Percentiles rank a stretch among this genome's conserved stretches.
Conservation (phyloP, 495 filamentous ascomycete genomes). For the Echria macrotheca region DNA sequence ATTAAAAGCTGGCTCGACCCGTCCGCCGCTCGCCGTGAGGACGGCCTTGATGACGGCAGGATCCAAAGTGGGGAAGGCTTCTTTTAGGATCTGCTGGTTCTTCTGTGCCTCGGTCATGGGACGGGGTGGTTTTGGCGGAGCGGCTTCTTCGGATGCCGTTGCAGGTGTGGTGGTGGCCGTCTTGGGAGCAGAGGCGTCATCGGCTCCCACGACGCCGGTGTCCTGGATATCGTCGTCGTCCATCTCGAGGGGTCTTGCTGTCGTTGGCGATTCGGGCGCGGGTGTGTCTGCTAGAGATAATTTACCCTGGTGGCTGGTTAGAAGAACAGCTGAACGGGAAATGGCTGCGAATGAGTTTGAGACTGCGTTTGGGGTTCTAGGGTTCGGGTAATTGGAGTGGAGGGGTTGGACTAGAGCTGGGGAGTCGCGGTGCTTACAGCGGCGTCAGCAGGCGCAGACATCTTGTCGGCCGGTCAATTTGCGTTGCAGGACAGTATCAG, state of each 20-base stretch:
- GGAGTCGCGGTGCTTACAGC: neutral
- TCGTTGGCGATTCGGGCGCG: constrained; percentile 73
- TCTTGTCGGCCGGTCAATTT: too few species aligned
- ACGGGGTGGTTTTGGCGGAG: constrained; percentile 84
- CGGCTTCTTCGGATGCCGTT: constrained; percentile 38
- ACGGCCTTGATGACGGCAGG: constrained; percentile 79
- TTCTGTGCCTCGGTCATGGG: constrained; percentile 75
- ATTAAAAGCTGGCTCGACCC: constrained; percentile 92
- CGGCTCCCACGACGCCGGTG: constrained; percentile 40
- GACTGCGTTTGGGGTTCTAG: neutral
- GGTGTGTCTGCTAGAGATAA: constrained; percentile 20
- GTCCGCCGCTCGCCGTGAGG: constrained; percentile 74
- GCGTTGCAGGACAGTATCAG: too few species aligned
- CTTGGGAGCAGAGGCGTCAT: constrained; percentile 29
- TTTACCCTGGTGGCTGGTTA: constrained; percentile 27
- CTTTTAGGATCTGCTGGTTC: constrained; percentile 81
- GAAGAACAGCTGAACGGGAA: neutral
- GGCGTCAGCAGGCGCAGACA: constrained; percentile 38
- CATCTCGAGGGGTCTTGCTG: constrained; percentile 75
- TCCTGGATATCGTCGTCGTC: constrained; percentile 79
- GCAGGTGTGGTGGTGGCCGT: constrained; percentile 22
- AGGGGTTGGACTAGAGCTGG: neutral
- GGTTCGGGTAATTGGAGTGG: neutral
- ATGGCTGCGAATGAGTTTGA: neutral
- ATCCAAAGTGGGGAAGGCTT: constrained; percentile 89